These are phyloP conservation scores for Mrakia frigida DNA, from an alignment of 768 basidiomycete genomes.

Conservation along the genomic window DNA sequence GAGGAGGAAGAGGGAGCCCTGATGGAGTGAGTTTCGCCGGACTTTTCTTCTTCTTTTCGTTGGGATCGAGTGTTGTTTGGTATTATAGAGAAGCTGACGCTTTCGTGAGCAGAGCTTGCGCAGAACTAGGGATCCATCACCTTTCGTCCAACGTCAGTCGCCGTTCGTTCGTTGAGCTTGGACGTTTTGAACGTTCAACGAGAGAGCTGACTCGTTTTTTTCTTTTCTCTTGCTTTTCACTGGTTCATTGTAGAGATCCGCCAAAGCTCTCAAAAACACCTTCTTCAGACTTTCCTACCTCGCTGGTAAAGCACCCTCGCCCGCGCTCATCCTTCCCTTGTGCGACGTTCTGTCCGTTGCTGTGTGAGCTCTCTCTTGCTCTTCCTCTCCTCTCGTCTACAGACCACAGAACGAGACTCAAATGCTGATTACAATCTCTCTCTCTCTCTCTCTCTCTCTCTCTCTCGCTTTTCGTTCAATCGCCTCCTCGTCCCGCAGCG, in stretches of 20 bases:
- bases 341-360: background rate
- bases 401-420: too few species aligned
- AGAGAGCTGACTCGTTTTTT: background rate
- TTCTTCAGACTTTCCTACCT: background rate
- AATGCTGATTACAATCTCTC: too few species aligned
- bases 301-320: background rate
- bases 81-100: too few species aligned
- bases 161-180: background rate
- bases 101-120: background rate
- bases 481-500: background rate
- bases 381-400: too few species aligned
- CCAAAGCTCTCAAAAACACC: background rate
- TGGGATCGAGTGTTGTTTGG: too few species aligned
- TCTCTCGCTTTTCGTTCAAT: too few species aligned
- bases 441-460: background rate
- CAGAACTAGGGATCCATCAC: background rate
- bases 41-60: slow-evolving; percentile 1
- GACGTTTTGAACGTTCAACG: background rate
- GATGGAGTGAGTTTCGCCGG: background rate
- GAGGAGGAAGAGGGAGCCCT: too few species aligned
- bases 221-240: background rate
- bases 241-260: background rate
- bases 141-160: background rate
- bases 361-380: background rate
- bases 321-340: background rate